Conservation (phyloP, 1,284 basidiomycete genomes). For the Cystobasidiaceae sp. region DNA sequence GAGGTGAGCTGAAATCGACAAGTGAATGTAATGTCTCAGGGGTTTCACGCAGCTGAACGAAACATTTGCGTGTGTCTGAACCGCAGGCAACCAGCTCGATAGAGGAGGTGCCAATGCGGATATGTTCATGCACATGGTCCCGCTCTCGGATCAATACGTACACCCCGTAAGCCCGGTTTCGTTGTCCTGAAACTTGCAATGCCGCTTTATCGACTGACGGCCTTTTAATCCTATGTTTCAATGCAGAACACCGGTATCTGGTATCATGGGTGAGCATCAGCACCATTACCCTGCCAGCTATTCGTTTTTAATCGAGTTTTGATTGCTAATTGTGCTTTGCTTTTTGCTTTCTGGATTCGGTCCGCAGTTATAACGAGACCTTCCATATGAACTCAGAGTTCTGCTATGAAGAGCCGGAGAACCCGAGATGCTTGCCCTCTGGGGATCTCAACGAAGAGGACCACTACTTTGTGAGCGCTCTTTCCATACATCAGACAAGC, state of each 20-base stretch:
- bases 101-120: conserved; percentile 39
- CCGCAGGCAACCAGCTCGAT: conserved; percentile 31
- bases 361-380: conserved; percentile 20
- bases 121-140: conserved; percentile 35
- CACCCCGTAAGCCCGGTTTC: conserved; percentile 13
- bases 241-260: conserved; percentile 8
- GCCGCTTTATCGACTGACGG: neutral
- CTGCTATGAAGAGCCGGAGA: conserved; percentile 23
- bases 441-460: neutral
- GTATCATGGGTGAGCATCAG: conserved; percentile 6
- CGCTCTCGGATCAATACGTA: conserved; percentile 38
- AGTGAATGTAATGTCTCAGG: too few species aligned
- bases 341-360: too few species aligned
- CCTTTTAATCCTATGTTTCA: neutral
- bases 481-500: neutral
- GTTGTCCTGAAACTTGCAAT: neutral
- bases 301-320: neutral
- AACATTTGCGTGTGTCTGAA: too few species aligned
- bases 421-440: conserved; percentile 6
- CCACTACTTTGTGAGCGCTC: neutral
- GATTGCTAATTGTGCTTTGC: neutral
- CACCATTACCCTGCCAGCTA: neutral
- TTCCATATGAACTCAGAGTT: conserved; percentile 26
- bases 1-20: too few species aligned
- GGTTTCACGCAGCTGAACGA: too few species aligned